Evolutionary conservation across 1,284 basidiomycete genomes (phyloP).

Genomic region (Irpex lacteus): DNA sequence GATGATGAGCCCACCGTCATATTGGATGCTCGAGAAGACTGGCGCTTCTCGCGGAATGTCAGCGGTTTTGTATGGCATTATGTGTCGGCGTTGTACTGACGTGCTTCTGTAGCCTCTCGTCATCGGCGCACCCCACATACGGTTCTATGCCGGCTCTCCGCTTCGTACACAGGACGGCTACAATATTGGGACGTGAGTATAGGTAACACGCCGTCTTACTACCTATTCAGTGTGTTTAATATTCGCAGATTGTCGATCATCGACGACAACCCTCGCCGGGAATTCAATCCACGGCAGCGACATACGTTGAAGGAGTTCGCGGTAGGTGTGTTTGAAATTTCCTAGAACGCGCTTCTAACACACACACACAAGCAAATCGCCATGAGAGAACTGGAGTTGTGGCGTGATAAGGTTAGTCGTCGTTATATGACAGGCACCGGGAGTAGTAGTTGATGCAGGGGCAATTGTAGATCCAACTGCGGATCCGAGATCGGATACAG

Average conservation of each 20-base stretch:
- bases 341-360: constrained; percentile 1
- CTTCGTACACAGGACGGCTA: constrained; percentile 85
- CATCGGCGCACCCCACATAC: constrained; percentile 60
- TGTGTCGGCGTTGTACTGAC: constrained; percentile 6
- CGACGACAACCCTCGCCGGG: constrained; percentile 79
- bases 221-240: not conserved
- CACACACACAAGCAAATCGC: constrained; percentile 63
- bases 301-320: constrained; percentile 96
- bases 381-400: constrained; percentile 96
- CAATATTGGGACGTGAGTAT: constrained; percentile 78
- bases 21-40: constrained; percentile 78
- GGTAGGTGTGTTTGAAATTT: constrained; percentile 27
- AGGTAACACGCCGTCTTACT: constrained; percentile 1
- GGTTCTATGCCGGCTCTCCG: constrained; percentile 93
- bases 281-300: constrained; percentile 86
- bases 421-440: constrained; percentile 1
- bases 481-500: constrained; percentile 89
- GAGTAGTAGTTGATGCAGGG: constrained; percentile 3
- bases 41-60: constrained; percentile 84
- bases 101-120: constrained; percentile 67
- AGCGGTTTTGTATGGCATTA: constrained; percentile 22
- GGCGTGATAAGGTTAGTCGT: constrained; percentile 78
- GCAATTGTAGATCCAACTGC: constrained; percentile 71
- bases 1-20: constrained; percentile 88
- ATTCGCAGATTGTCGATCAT: constrained; percentile 71